Evolutionary conservation across 2,329 filamentous ascomycete genomes (phyloP), one percentile per base, ranked within the genome.

Genomic region (Teratosphaeria destructans): DNA sequence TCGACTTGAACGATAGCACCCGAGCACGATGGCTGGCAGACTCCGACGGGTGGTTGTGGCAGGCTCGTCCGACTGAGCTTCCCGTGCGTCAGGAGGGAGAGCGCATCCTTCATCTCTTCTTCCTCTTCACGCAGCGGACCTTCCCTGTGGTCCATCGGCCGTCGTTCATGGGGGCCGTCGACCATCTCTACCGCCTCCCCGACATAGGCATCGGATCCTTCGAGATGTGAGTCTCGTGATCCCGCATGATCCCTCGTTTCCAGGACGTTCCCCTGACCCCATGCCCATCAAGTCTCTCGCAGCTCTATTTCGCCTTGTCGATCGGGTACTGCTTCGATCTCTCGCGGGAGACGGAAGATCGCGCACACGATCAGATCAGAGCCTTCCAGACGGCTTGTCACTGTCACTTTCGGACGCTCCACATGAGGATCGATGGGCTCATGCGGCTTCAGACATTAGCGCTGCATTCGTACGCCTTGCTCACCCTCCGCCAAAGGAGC

Each of bases 101-200:
- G 34, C 39, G 54, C 4, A 52, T 55, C n/a, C 26, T 61, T n/a
- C 43, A 57, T 29, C 29, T 57, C n/a, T 63, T 61, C 57, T 63
- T 63, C 54, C 23, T 47, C 4, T 63, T 59, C 55, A 63, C 61
- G 3, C 56, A 61, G 57, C 59, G 61, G 5, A 37, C 55, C 7
- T 63, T 61, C 35, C 61, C 61, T 8, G 43, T 63, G 16, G 35
- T 61, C 8, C 61, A 63, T 37, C 57, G 54, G 16, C 59, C 56
- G 5, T 56, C 59, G 26, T 61, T 61, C 53, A 27, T 16, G 10
- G 19, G 49, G 19, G 47, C 52, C 10, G 60, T 61, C n/a, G 55
- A 58, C 23, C 47, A 53, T 43, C 35, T 56, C 7, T 59, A 59
- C 32, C 19, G 56, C 34, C 4, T 55, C 27, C 27, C 60, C 47